Evolutionary conservation across 805 yeast genomes (phyloP), one percentile per base, ranked within the genome.

Genomic region (Candida sonorensis): DNA sequence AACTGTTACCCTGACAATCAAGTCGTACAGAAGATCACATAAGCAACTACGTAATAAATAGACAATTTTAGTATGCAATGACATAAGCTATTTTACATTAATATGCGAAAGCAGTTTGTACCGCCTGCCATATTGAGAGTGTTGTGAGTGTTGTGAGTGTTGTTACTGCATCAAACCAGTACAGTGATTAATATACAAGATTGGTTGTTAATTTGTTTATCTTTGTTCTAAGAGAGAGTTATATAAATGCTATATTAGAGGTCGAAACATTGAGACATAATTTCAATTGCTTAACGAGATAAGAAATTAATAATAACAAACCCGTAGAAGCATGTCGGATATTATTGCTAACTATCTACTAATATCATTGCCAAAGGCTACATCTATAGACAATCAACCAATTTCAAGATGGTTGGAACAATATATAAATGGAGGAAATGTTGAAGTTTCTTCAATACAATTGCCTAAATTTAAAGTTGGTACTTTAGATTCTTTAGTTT

Each of bases 391-490:
- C 20, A 41, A 41, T 23, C 54, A 50, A 45, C 61, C 58, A 35
- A 54, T 42, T 40, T 16, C 34, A 4, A 36, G 59, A 13, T 79
- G 81, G 77, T 59, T 84, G 37, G 75, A 77, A 42, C 57, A 67
- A 31, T 55, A 62, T 19, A 61, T 81, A 37, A 60, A 71, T 38
- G 72, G 67, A 15, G 88, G 87, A 14, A 69, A 64, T 44, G 67
- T 72, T 25, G 77, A 73, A 30, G 65, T 84, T 21, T 57, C 67
- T 33, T 62, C 69, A 35, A 72, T 82, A 37, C 63, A 66, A 22
- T 66, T 87, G 31, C 97, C 97, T 7, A 76, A 69, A 40, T 90
- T 92, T 61, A 90, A 92, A 58, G 85, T 92, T 41, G 97, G 97
- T 18, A 88, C 97, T 10, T 71, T 92, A 52, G 99, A 92, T 59